Evolutionary conservation across 2,329 filamentous ascomycete species (phyloP), one percentile per base, ranked within the genome.

Genomic region (Aspergillus awamori): DNA sequence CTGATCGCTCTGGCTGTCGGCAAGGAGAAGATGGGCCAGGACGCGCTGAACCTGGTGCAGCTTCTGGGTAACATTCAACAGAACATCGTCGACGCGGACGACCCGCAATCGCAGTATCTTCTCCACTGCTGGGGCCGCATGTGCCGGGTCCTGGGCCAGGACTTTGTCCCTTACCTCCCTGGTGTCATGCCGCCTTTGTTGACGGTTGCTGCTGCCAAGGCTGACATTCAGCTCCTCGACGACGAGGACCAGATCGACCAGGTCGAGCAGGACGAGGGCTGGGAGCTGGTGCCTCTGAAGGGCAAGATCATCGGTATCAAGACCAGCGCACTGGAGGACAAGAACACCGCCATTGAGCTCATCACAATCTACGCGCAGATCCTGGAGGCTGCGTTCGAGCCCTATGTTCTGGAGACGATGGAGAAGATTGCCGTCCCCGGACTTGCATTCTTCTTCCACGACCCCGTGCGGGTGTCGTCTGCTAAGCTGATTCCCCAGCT

Each of bases 71-170:
- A 86, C 64, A 96, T 98, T 59, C 95, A 99, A 76, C 84, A 88
- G 69, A 89, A 85, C 72, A 95, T 98, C 64, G 89, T 88, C 4
- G 95, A 99, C 70, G 81, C 93, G 1, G 95, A 99, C 70, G 95
- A 99, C 73, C 95, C 95, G 41, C 95, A 99, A 77, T 91, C 93
- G 15, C 94, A 96, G 71, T 99, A 99, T 76, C 85, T 99, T 38
- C 91, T 99, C 79, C 95, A 99, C 83, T 99, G 95, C 81, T 99
- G 95, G 95, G 95, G 95, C 56, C 89, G 95, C 53, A 99, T 99
- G 95, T 98, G 94, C 79, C 89, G 95, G 67, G 94, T 99, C 30
- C 85, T 99, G 65, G 93, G 91, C 20, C 81, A 86, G 52, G 93
- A 97, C 70, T 99, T 99, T 77, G 83, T 98, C 11, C 93, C 93